These are phyloP conservation scores for Suhomyces canberraensis DNA, from an alignment of 805 yeast species.

Conservation along the genomic window DNA sequence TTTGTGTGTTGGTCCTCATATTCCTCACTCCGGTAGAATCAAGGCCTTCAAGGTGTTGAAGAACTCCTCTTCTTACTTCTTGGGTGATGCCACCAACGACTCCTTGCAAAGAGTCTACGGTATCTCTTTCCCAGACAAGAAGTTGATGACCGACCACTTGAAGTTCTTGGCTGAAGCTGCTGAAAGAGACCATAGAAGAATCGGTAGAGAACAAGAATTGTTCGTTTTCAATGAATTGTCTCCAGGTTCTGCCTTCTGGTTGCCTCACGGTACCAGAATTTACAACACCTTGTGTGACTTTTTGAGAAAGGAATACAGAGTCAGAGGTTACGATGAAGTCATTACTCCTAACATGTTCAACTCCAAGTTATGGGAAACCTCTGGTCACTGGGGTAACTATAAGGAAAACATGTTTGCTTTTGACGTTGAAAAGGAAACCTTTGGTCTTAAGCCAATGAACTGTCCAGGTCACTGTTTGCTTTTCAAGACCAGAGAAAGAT, in stretches of 20 bases:
- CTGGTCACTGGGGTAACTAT: slow-evolving; percentile 98
- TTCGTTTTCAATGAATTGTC: slow-evolving; percentile 95
- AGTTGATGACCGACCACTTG: slow-evolving; percentile 89
- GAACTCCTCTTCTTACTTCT: slow-evolving; percentile 93
- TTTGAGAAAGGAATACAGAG: slow-evolving; percentile 79
- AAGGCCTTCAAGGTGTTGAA: slow-evolving; percentile 92
- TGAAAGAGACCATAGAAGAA: slow-evolving; percentile 91
- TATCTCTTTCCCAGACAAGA: slow-evolving; percentile 97
- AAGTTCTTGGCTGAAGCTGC: slow-evolving; percentile 95
- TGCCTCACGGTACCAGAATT: slow-evolving; percentile 98
- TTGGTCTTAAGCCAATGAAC: slow-evolving; percentile 92
- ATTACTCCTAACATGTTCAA: slow-evolving; percentile 99
- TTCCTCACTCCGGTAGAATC: slow-evolving; percentile 95
- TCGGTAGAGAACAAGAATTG: slow-evolving; percentile 94
- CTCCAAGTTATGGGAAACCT: slow-evolving; percentile 95
- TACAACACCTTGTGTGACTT: slow-evolving; percentile 82
- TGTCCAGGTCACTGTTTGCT: slow-evolving; percentile 92
- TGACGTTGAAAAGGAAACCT: slow-evolving; percentile 94
- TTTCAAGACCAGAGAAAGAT: slow-evolving; percentile 89
- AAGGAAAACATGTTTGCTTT: slow-evolving; percentile 96
- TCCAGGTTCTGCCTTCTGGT: slow-evolving; percentile 98
- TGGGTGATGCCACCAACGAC: slow-evolving; percentile 90
- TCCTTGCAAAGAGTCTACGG: slow-evolving; percentile 97
- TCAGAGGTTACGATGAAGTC: slow-evolving; percentile 96
- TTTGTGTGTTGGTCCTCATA: slow-evolving; percentile 96